phyloP scores from a whole-genome alignment of 1,284 basidiomycete species.

The Schizopora paradoxa region DNA sequence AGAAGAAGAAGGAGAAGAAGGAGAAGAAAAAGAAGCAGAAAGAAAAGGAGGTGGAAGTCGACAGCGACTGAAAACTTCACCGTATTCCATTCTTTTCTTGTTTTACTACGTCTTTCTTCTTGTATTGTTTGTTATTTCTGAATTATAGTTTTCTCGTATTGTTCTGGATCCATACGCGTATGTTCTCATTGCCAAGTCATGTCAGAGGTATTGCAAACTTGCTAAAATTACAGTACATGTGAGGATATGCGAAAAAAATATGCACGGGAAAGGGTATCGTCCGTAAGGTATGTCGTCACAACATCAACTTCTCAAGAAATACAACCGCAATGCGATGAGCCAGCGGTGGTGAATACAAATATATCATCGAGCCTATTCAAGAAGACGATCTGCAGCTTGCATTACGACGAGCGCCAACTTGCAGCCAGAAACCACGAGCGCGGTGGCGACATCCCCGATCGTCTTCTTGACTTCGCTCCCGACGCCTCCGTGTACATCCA shows the following conservation, averaged over 20 bases:
- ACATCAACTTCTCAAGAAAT: too few relatives aligned
- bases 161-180: constrained; percentile 2
- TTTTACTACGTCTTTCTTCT: neutral
- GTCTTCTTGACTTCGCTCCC: constrained; percentile 67
- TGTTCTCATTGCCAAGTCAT: too few relatives aligned
- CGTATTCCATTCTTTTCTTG: neutral
- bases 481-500: constrained; percentile 49
- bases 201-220: too few relatives aligned
- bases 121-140: neutral
- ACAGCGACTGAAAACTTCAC: constrained; percentile 5
- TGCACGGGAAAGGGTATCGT: too few relatives aligned
- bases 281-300: too few relatives aligned
- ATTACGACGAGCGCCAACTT: constrained; percentile 64
- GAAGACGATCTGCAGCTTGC: constrained; percentile 43
- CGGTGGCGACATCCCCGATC: constrained; percentile 75
- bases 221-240: too few relatives aligned
- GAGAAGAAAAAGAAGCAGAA: constrained; percentile 35
- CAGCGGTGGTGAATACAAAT: too few relatives aligned
- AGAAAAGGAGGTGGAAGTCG: constrained; percentile 28
- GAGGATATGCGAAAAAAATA: too few relatives aligned
- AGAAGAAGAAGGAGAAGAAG: constrained; percentile 25
- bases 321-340: too few relatives aligned
- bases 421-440: constrained; percentile 58
- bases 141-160: neutral
- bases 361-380: too few relatives aligned